Evolutionary conservation across 1,139 yeast genomes (phyloP).

Genomic region (Arxiozyma slooffiae): DNA sequence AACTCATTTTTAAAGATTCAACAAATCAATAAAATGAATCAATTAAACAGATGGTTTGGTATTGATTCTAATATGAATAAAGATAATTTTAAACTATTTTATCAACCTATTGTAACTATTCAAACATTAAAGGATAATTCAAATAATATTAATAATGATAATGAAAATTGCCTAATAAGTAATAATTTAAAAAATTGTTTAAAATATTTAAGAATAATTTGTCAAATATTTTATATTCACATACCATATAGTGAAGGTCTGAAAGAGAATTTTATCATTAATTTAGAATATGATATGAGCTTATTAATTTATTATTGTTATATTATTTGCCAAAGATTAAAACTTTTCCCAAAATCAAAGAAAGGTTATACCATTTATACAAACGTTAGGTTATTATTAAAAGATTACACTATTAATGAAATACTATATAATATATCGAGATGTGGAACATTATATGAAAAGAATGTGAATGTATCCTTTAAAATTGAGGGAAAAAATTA

Average conservation of each 20-base stretch:
- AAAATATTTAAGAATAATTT: background rate
- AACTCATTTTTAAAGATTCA: constrained; percentile 3
- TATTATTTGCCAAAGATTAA: background rate
- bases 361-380: background rate
- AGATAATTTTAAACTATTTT: background rate
- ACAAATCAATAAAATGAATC: constrained; percentile 11
- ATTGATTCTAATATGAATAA: background rate
- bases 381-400: constrained; percentile 6
- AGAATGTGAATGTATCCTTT: too few species aligned
- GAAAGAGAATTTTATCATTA: background rate
- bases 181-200: background rate
- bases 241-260: background rate
- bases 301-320: background rate
- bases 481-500: background rate
- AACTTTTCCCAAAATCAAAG: background rate
- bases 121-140: background rate
- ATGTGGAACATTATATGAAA: background rate
- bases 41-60: constrained; percentile 4
- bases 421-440: constrained; percentile 15
- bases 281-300: background rate
- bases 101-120: background rate
- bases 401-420: constrained; percentile 20
- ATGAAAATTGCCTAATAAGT: background rate
- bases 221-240: background rate
- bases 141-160: background rate